Conservation (phyloP, 148 eudicot species). For the Hydrangea macrophylla region DNA sequence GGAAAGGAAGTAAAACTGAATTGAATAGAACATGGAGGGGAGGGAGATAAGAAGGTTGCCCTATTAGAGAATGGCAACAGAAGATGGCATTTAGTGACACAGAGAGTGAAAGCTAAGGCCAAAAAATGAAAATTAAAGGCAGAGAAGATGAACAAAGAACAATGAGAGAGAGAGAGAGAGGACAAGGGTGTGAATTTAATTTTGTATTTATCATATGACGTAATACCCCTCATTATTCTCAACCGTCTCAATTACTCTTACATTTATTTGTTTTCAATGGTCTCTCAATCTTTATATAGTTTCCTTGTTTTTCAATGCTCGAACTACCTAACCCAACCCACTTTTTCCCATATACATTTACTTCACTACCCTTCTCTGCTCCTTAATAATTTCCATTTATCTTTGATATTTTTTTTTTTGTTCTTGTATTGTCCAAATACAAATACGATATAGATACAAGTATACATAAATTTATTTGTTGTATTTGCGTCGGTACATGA, state of each 20-base stretch:
- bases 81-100: constrained; percentile 3
- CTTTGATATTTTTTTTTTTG: neutral
- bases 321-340: constrained; percentile 33
- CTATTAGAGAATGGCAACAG: constrained; percentile 3
- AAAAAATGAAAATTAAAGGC: neutral
- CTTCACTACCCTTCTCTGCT: constrained; percentile 17
- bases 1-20: constrained; percentile 7
- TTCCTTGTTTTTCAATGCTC: constrained; percentile 30
- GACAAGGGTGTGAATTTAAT: no score
- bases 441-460: no score
- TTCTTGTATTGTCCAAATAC: no score
- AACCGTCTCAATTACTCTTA: constrained; percentile 71
- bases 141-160: constrained; percentile 10
- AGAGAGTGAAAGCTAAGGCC: neutral
- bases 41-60: constrained; percentile 6
- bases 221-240: constrained; percentile 10
- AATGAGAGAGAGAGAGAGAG: constrained; percentile 5
- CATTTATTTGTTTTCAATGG: constrained; percentile 60
- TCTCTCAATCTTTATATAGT: constrained; percentile 35
- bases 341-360: neutral
- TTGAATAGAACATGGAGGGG: constrained; percentile 3
- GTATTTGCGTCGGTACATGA: no score
- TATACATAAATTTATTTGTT: no score
- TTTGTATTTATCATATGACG: no score
- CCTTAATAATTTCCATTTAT: neutral